Evolutionary conservation across 2,329 filamentous ascomycete species (phyloP).

Genomic region (Cytospora paraplurivora): DNA sequence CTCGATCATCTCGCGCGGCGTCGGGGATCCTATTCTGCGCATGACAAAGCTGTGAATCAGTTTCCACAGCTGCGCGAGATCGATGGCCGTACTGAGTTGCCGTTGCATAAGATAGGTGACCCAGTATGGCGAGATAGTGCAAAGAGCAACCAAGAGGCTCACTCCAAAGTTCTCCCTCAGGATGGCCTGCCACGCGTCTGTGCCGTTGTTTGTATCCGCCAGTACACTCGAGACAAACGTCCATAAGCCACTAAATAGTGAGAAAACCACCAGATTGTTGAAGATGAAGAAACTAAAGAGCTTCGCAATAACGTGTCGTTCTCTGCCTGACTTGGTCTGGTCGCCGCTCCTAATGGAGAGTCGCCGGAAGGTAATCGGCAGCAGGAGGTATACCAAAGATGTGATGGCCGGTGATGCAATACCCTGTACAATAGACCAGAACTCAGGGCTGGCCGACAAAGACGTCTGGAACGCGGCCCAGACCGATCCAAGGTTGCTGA

Average conservation of each 20-base stretch:
- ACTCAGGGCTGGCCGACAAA: constrained; percentile 61
- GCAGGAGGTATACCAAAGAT: constrained; percentile 81
- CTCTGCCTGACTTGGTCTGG: constrained; percentile 86
- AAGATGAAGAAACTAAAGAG: constrained; percentile 96
- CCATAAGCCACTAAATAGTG: constrained; percentile 84
- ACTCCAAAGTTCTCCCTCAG: constrained; percentile 62
- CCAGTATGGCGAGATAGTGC: constrained; percentile 87
- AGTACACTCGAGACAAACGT: constrained; percentile 69
- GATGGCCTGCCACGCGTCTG: constrained; percentile 70
- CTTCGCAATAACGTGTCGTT: constrained; percentile 87
- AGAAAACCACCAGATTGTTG: constrained; percentile 95
- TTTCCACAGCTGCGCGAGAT: constrained; percentile 86
- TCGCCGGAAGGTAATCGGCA: constrained; percentile 89
- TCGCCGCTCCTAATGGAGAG: constrained; percentile 84
- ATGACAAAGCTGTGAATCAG: constrained; percentile 83
- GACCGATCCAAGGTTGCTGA: constrained; percentile 76
- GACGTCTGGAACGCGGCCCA: constrained; percentile 75
- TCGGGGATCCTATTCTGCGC: constrained; percentile 82
- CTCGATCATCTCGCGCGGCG: constrained; percentile 88
- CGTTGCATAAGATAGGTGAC: constrained; percentile 90
- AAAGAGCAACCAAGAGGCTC: constrained; percentile 73
- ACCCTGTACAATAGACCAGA: constrained; percentile 91
- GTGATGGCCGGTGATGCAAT: constrained; percentile 84
- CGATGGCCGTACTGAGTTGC: constrained; percentile 89
- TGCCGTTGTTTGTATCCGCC: constrained; percentile 54